phyloP scores from a whole-genome alignment of 352 stramenopile genomes.

The Pythium utonaiense region DNA sequence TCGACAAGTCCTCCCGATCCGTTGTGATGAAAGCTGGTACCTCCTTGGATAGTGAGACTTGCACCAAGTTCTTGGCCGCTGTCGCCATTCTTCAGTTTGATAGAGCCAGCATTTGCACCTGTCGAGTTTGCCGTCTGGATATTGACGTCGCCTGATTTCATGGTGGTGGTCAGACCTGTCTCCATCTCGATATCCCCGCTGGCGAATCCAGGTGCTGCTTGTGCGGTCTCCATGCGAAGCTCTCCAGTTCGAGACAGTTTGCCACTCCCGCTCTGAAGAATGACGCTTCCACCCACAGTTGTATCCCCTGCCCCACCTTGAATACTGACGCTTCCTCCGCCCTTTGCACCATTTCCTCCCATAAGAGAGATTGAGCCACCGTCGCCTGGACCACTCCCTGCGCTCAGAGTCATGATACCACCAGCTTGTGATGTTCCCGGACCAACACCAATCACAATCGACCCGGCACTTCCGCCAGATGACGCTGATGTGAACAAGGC shows the following conservation, averaged over 20 bases:
- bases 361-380: conserved; percentile 16
- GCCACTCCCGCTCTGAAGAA: conserved; percentile 5
- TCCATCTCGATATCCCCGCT: conserved; percentile 11
- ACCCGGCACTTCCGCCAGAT: conserved; percentile 18
- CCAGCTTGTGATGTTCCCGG: background rate
- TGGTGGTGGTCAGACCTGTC: conserved; percentile 1
- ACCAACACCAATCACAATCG: conserved; percentile 1
- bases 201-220: background rate
- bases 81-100: background rate
- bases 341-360: background rate
- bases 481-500: conserved; percentile 7
- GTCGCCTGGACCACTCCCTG: background rate
- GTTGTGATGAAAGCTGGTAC: background rate
- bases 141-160: conserved; percentile 8
- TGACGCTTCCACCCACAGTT: conserved; percentile 1
- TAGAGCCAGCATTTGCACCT: background rate
- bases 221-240: conserved; percentile 3
- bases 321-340: conserved; percentile 2
- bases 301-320: background rate
- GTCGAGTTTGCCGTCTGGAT: conserved; percentile 2
- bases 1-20: background rate
- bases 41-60: background rate
- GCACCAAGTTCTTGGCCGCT: background rate
- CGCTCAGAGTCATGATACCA: conserved; percentile 4
- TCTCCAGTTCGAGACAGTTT: background rate